phyloP scores from a whole-genome alignment of 805 yeast species.

The Schizosaccharomyces osmophilus region DNA sequence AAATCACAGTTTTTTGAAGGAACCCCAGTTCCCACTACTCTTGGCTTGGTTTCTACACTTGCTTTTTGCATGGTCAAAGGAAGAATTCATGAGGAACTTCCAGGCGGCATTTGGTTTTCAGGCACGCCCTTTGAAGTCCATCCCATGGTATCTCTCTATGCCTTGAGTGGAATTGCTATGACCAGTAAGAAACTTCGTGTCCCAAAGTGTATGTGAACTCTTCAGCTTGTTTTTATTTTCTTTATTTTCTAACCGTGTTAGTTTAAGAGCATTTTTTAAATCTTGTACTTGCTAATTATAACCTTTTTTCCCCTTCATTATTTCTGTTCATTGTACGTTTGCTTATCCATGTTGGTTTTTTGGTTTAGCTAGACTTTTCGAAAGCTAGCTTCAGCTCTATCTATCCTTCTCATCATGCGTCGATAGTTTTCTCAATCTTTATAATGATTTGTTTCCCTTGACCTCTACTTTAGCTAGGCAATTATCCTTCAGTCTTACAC shows the following conservation, averaged over 20 bases:
- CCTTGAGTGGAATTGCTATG: conserved; percentile 70
- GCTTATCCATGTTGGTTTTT: too few relatives aligned
- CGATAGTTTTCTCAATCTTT: too few relatives aligned
- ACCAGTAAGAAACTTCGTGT: conserved; percentile 74
- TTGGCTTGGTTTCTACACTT: conserved; percentile 50
- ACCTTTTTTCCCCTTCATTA: too few relatives aligned
- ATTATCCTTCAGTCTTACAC: too few relatives aligned
- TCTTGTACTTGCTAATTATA: background rate
- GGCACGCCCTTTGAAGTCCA: conserved; percentile 51
- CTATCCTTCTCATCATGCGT: too few relatives aligned
- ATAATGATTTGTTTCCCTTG: too few relatives aligned
- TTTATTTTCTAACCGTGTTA: background rate
- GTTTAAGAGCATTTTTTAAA: background rate
- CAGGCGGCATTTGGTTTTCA: conserved; percentile 36
- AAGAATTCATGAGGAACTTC: conserved; percentile 21
- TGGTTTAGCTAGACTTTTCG: too few relatives aligned
- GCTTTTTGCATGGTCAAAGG: conserved; percentile 35
- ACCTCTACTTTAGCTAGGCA: too few relatives aligned
- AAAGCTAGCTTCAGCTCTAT: too few relatives aligned
- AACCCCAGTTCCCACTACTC: conserved; percentile 77
- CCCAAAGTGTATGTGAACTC: conserved; percentile 28
- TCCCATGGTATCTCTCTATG: conserved; percentile 36
- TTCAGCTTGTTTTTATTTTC: background rate
- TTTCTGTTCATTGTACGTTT: too few relatives aligned
- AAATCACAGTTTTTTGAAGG: conserved; percentile 88